Conservation (phyloP, 495 filamentous ascomycete genomes). For the Xylaria palmicola region DNA sequence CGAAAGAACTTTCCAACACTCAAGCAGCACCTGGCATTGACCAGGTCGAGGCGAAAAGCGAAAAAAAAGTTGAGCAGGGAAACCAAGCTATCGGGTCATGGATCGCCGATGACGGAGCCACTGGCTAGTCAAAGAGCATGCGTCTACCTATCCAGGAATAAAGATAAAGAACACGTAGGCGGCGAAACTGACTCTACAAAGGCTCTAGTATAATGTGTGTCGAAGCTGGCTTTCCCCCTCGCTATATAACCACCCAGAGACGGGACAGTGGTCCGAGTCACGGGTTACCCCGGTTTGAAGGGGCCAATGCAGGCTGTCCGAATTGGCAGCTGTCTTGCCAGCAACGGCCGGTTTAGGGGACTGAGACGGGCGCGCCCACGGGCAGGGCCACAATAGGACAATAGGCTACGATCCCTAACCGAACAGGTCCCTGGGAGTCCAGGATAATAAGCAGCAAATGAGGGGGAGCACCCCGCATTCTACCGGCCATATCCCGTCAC, state of each 20-base stretch:
- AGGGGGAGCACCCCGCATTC: conserved; percentile 13
- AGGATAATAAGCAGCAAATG: conserved; percentile 3
- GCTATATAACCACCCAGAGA: conserved; percentile 7
- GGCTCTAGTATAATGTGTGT: background rate
- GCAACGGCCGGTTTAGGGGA: background rate
- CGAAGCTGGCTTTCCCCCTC: background rate
- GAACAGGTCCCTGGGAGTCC: too few relatives aligned
- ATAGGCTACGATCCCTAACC: background rate
- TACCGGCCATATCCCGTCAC: conserved; percentile 1
- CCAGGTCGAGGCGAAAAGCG: background rate
- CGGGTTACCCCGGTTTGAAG: background rate
- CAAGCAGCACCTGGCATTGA: background rate
- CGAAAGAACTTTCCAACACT: conserved; percentile 1
- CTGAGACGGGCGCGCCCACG: background rate
- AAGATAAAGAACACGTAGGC: background rate
- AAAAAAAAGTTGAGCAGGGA: background rate
- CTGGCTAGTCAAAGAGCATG: background rate
- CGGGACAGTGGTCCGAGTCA: background rate
- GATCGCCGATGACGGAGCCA: conserved; percentile 15
- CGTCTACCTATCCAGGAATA: background rate
- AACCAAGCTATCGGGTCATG: background rate
- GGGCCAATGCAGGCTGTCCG: conserved; percentile 3
- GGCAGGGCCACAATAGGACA: background rate
- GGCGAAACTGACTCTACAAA: background rate
- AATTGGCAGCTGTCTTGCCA: conserved; percentile 9